Conservation (phyloP, 1,284 basidiomycete species). For the Ganoderma meredithae region DNA sequence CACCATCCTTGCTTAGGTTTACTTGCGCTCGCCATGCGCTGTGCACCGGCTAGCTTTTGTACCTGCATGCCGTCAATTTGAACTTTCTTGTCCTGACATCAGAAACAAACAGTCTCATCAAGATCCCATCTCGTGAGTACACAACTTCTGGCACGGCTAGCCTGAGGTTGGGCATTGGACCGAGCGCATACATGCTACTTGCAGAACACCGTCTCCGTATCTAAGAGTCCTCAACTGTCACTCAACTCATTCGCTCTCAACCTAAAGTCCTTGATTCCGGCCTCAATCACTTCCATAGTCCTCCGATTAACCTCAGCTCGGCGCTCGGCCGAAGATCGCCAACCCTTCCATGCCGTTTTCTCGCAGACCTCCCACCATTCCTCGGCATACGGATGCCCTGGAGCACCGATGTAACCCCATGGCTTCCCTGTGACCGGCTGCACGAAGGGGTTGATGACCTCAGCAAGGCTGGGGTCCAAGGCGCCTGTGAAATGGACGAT, state of each 20-base stretch:
- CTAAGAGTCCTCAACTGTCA: too few species aligned
- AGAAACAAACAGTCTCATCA: neutral
- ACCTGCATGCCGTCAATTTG: neutral
- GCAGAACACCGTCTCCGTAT: neutral
- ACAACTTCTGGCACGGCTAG: neutral
- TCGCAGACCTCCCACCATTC: constrained; percentile 58
- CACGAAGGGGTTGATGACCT: constrained; percentile 58
- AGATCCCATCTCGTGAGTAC: neutral
- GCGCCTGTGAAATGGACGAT: constrained; percentile 69
- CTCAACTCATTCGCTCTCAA: constrained; percentile 6
- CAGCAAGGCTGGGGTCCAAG: constrained; percentile 52
- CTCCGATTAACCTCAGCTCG: constrained; percentile 30
- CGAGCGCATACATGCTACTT: constrained; percentile 1
- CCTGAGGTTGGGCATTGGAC: neutral
- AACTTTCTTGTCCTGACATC: neutral
- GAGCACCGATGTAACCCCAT: constrained; percentile 63
- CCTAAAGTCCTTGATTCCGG: constrained; percentile 19
- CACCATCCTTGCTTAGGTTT: neutral
- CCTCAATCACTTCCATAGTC: constrained; percentile 29
- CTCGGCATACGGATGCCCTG: constrained; percentile 55
- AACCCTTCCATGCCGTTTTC: constrained; percentile 52
- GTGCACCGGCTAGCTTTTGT: neutral
- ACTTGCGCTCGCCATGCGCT: neutral
- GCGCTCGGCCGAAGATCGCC: constrained; percentile 41
- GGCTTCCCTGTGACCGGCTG: constrained; percentile 63